Evolutionary conservation across 2,329 filamentous ascomycete species (phyloP).

Genomic region (Colletotrichum neosansevieriae): DNA sequence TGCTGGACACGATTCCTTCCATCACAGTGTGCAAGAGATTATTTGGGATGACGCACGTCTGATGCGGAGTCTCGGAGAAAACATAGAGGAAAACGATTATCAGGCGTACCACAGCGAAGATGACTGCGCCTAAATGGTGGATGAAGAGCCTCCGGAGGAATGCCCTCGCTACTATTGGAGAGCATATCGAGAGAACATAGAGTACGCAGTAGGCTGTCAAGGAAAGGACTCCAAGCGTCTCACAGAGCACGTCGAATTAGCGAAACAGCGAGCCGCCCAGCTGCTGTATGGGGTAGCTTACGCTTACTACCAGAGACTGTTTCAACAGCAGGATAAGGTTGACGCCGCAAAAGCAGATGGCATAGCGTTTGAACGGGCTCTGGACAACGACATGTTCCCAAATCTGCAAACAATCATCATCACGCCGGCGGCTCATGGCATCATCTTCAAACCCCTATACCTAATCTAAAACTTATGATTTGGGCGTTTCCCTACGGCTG

Average conservation of each 20-base stretch:
- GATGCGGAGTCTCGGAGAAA: not conserved
- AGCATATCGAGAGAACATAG: conserved; percentile 1
- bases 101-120: not conserved
- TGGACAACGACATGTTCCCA: conserved; percentile 48
- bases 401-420: conserved; percentile 52
- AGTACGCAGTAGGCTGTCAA: not conserved
- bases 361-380: conserved; percentile 48
- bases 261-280: conserved; percentile 6
- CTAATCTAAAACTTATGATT: conserved; percentile 57
- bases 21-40: conserved; percentile 50
- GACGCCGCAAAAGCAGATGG: conserved; percentile 44
- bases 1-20: conserved; percentile 51
- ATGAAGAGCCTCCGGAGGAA: not conserved
- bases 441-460: conserved; percentile 51
- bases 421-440: conserved; percentile 54
- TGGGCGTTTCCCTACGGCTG: conserved; percentile 54
- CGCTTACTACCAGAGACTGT: not conserved
- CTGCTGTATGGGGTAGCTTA: not conserved
- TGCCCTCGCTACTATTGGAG: not conserved
- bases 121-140: not conserved
- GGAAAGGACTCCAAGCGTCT: not conserved
- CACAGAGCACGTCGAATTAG: conserved; percentile 5
- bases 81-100: not conserved
- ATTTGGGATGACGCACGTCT: conserved; percentile 52
- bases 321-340: not conserved